Conservation (phyloP, 495 filamentous ascomycete genomes). For the Xylaria nigripes region DNA sequence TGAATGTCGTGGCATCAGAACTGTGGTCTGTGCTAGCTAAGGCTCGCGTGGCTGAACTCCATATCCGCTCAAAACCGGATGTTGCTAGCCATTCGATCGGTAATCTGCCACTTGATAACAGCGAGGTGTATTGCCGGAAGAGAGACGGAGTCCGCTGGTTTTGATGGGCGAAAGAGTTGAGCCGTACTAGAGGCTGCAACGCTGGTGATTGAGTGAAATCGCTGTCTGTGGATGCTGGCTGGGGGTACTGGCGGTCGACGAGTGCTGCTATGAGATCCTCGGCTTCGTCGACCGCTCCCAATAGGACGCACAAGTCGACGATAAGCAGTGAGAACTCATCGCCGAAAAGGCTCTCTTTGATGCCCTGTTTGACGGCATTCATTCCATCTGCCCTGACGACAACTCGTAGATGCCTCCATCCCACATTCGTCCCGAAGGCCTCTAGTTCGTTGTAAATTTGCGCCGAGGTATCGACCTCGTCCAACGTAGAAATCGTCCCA, state of each 20-base stretch:
- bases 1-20: slow-evolving; percentile 30
- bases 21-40: slow-evolving; percentile 24
- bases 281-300: slow-evolving; percentile 33
- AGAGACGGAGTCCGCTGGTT: slow-evolving; percentile 21
- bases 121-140: slow-evolving; percentile 26
- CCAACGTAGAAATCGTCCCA: slow-evolving; percentile 32
- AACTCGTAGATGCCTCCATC: slow-evolving; percentile 58
- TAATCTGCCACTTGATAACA: slow-evolving; percentile 29
- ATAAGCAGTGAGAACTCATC: slow-evolving; percentile 31
- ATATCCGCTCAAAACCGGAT: slow-evolving; percentile 30
- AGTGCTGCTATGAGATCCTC: slow-evolving; percentile 30
- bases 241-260: slow-evolving; percentile 27
- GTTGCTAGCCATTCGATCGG: slow-evolving; percentile 39
- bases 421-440: slow-evolving; percentile 45
- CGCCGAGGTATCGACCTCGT: slow-evolving; percentile 31
- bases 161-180: slow-evolving; percentile 22
- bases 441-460: slow-evolving; percentile 63
- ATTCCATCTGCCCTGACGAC: slow-evolving; percentile 64
- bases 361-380: slow-evolving; percentile 38
- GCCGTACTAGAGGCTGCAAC: slow-evolving; percentile 22
- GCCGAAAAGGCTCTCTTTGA: slow-evolving; percentile 24
- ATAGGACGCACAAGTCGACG: slow-evolving; percentile 34
- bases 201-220: slow-evolving; percentile 15
- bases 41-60: slow-evolving; percentile 24
- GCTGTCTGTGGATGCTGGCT: slow-evolving; percentile 26